Percentiles rank a stretch among this genome's conserved stretches.
These are phyloP conservation scores for Bjerkandera adusta DNA, from an alignment of 1,284 basidiomycete genomes.

Conservation along the genomic window DNA sequence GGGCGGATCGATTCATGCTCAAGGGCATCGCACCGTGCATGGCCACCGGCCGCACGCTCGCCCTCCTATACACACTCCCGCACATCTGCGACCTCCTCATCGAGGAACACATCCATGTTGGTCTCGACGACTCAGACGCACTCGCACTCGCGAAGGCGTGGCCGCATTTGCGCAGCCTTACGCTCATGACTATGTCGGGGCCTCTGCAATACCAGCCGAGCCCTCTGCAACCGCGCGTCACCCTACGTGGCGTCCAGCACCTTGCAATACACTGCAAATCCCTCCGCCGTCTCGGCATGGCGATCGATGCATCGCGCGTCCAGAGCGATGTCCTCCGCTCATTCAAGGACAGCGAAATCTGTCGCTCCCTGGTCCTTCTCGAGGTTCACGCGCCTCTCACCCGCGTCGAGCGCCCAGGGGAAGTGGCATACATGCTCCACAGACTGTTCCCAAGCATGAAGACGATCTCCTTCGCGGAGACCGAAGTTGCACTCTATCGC, in stretches of 20 bases:
- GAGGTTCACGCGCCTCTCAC: slow-evolving; percentile 7
- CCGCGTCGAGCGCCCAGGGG: background rate
- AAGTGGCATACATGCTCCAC: slow-evolving; percentile 2
- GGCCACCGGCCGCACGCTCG: slow-evolving; percentile 1
- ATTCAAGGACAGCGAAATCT: background rate
- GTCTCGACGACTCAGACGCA: slow-evolving; percentile 9
- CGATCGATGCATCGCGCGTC: slow-evolving; percentile 1
- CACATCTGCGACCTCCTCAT: slow-evolving; percentile 1
- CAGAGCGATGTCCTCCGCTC: background rate
- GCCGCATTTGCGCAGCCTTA: slow-evolving; percentile 3
- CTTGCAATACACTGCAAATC: slow-evolving; percentile 4
- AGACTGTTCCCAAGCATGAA: background rate
- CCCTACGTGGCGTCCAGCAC: slow-evolving; percentile 1
- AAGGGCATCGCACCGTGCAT: background rate
- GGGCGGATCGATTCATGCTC: background rate
- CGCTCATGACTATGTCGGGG: slow-evolving; percentile 1
- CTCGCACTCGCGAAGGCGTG: slow-evolving; percentile 7
- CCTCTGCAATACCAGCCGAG: background rate
- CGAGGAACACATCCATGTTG: slow-evolving; percentile 7
- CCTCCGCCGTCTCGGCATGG: slow-evolving; percentile 2
- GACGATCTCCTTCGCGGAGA: background rate
- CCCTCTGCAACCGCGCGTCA: slow-evolving; percentile 1
- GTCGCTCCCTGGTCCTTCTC: background rate
- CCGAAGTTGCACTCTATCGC: background rate
- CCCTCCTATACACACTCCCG: slow-evolving; percentile 5